Evolutionary conservation across 192 early-diverging fungal species (phyloP), one percentile per base, ranked within the genome.

Genomic region (Geranomyces variabilis): DNA sequence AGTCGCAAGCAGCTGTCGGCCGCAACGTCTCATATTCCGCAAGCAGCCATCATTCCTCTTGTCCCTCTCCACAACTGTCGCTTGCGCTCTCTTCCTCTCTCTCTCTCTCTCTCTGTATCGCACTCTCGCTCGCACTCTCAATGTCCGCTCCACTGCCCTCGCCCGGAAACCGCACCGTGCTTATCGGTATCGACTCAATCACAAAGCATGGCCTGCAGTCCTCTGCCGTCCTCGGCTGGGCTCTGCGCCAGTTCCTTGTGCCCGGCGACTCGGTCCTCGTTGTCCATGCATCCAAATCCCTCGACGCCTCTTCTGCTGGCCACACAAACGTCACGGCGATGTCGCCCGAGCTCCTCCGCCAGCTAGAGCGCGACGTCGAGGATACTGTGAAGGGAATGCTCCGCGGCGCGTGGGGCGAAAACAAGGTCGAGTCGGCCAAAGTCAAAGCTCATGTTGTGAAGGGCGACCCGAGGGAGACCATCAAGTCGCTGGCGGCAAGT

Each of bases 381-480:
- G 31, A 19, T 13, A 33, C 41, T 33, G 73, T 67, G 15, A 8
- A 61, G 10, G 61, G 36, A 7, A 72, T 72, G 70, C 24, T 17
- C 28, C 46, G 66, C 13, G 51, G 31, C 34, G 53, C 53, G 26
- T 43, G 34, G 43, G 63, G 63, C 34, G 46, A 66, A 17, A 30
- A 21, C 7, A 41, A 41, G 41, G 22, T 60, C 28, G 58, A 60
- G 30, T 7, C 15, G 28, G n/a, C 56, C 36, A 58, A 56, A 41
- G 65, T 75, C 5, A 47, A 51, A 34, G 73, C 65, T 4, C 34
- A 43, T 45, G 56, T 75, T 24, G 66, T 46, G 15, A 67, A 69
- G 47, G 73, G 73, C 44, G 73, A 75, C 36, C 73, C 73, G 29
- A 34, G 73, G 55, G 73, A 75, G 30, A 49, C 53, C 15, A 67